Base-by-base conservation (phyloP, 257 asterid genomes). In the Oldenlandia corymbosa region DNA sequence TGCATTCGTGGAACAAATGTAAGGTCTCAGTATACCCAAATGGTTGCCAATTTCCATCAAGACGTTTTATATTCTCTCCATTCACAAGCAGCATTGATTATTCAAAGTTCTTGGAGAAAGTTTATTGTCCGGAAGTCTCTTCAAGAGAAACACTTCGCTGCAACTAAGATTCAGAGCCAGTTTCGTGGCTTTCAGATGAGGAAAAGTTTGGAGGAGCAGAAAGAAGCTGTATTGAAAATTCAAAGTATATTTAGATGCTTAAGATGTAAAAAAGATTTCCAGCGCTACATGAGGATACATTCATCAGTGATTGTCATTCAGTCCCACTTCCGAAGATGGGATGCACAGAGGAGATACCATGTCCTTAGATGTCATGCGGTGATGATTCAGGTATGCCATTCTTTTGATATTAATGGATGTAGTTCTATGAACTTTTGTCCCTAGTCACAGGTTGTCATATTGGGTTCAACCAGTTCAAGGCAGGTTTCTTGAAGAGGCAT, bases 321-420 rank as follows among this genome's bases (percentile, higher is more conserved):
- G 70, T 74, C 87, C 64, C 84, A 82, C 80, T 56, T 77, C 62
- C 95, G 94, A 66, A 84, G 93, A 66, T 84, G 91, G 96, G 74
- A 79, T 70, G 85, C 90, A 63, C 78, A 83, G 43, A 80, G 72
- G 84, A 66, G 71, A 50, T 78, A 71, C 67, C 34, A 56, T 66
- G 71, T 70, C 71, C 77, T 77, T 56, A 87, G 68, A 62, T 36
- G 45, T 24, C 65, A 56, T n/a, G 62, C 78, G 45, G 37, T 78
- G 55, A 64, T 63, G 75, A 71, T 87, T 71, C 97, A 92, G 70
- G 97, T 85, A 79, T 79, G 81, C 61, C 49, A 32, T 64, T 65
- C 65, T 37, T 37, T 12, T 32, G 43, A 39, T 66, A 26, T 49
- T 42, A 23, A 24, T 36, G 60, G 16, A 26, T 48, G 59, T 12